Evolutionary conservation across 2,329 filamentous ascomycete genomes (phyloP).

Genomic region (Rutstroemia sp.): DNA sequence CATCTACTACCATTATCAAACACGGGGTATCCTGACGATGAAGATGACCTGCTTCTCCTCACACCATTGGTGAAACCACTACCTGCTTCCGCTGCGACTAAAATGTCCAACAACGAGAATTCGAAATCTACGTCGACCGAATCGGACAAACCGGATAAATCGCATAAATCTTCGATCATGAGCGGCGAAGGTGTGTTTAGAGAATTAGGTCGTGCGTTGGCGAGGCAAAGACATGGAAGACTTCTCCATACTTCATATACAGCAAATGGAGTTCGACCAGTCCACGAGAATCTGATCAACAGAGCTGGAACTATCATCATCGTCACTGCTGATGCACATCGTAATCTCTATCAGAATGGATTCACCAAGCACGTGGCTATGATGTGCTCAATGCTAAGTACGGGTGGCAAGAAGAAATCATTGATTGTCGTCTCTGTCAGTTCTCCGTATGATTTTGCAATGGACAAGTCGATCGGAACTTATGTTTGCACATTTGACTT

Average conservation of each 20-base stretch:
- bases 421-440: slow-evolving; percentile 88
- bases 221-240: slow-evolving; percentile 76
- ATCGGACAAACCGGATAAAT: slow-evolving; percentile 38
- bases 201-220: slow-evolving; percentile 81
- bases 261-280: slow-evolving; percentile 81
- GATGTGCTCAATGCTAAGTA: slow-evolving; percentile 80
- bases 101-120: slow-evolving; percentile 50
- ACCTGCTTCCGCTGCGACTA: slow-evolving; percentile 80
- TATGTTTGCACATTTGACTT: slow-evolving; percentile 97
- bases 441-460: slow-evolving; percentile 93
- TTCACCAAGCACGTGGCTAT: slow-evolving; percentile 96
- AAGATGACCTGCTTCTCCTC: slow-evolving; percentile 84
- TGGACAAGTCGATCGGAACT: slow-evolving; percentile 82
- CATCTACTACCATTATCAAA: slow-evolving; percentile 75
- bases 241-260: slow-evolving; percentile 93
- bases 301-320: slow-evolving; percentile 83
- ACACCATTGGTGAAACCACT: slow-evolving; percentile 87
- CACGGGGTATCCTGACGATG: slow-evolving; percentile 76
- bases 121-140: slow-evolving; percentile 35
- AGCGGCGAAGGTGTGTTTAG: slow-evolving; percentile 90
- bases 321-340: slow-evolving; percentile 86
- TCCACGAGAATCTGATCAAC: slow-evolving; percentile 89
- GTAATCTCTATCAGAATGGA: slow-evolving; percentile 87
- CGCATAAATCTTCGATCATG: slow-evolving; percentile 61
- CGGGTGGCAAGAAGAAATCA: slow-evolving; percentile 76